phyloP scores from a whole-genome alignment of 2,329 filamentous ascomycete genomes.

The Magnaporthiopsis rhizophila region DNA sequence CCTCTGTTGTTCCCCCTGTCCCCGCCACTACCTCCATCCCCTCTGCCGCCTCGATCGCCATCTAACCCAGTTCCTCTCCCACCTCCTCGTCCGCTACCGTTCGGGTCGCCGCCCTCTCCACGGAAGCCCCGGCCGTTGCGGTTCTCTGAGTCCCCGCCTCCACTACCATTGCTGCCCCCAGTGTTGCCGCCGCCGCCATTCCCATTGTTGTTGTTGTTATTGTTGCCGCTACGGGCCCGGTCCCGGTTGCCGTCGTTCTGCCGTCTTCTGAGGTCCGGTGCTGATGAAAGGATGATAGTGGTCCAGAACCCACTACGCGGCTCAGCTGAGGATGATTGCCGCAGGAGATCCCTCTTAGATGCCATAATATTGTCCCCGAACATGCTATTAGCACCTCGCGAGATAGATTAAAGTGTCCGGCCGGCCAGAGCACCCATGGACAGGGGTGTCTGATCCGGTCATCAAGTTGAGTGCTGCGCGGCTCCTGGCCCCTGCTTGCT shows the following conservation, averaged over 20 bases:
- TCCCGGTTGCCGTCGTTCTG: not conserved
- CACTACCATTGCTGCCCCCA: not conserved
- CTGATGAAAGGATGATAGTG: not conserved
- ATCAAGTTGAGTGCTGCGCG: not conserved
- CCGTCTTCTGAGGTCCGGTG: not conserved
- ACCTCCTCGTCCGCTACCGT: constrained; percentile 4
- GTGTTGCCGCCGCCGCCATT: not conserved
- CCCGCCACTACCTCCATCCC: constrained; percentile 6
- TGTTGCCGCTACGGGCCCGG: not conserved
- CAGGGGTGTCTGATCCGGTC: not conserved
- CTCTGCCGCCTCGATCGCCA: constrained; percentile 6
- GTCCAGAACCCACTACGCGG: not conserved
- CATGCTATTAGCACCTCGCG: not conserved
- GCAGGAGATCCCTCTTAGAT: not conserved
- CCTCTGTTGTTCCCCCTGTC: constrained; percentile 10
- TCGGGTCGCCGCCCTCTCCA: constrained; percentile 7
- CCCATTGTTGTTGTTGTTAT: not conserved
- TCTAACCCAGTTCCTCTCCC: constrained; percentile 9
- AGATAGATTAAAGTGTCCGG: not conserved
- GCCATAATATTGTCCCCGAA: not conserved
- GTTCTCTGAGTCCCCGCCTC: constrained; percentile 8
- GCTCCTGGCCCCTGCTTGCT: not conserved
- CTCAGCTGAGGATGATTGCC: not conserved
- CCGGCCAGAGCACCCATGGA: not conserved
- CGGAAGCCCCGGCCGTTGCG: constrained; percentile 1